Conservation (phyloP, 2,329 filamentous ascomycete genomes). For the Diaporthe longicolla region DNA sequence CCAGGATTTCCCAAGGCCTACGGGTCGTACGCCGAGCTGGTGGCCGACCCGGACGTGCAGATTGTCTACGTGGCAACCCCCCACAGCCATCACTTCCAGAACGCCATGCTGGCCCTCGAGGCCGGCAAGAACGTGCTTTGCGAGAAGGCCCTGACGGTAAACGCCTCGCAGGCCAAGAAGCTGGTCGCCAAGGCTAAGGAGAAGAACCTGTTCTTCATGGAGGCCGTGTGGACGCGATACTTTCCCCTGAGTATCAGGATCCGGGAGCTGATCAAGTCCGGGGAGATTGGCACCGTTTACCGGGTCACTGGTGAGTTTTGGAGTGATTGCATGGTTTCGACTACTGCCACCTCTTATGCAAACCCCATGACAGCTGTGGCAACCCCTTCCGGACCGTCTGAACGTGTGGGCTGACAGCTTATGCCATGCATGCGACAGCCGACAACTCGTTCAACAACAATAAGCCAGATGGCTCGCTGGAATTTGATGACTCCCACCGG, state of each 20-base stretch:
- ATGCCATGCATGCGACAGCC: constrained; percentile 53
- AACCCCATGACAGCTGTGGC: constrained; percentile 7
- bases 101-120: constrained; percentile 85
- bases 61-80: constrained; percentile 92
- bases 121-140: constrained; percentile 91
- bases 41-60: constrained; percentile 83
- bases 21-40: constrained; percentile 85
- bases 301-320: constrained; percentile 65
- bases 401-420: constrained; percentile 22
- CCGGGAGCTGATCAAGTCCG: constrained; percentile 72
- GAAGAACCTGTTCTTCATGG: constrained; percentile 85
- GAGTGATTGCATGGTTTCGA: constrained; percentile 10
- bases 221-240: constrained; percentile 91
- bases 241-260: constrained; percentile 87
- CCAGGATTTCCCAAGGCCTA: constrained; percentile 79
- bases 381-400: constrained; percentile 10
- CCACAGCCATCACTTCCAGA: constrained; percentile 94
- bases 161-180: constrained; percentile 80
- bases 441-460: constrained; percentile 74
- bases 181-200: constrained; percentile 79
- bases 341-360: constrained; percentile 18
- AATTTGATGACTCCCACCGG: constrained; percentile 74
- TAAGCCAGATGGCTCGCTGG: constrained; percentile 68
- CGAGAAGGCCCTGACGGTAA: constrained; percentile 92
- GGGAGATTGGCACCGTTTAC: constrained; percentile 72